phyloP scores from a whole-genome alignment of 1,284 basidiomycete genomes.

The Ceraceosorus guamensis region DNA sequence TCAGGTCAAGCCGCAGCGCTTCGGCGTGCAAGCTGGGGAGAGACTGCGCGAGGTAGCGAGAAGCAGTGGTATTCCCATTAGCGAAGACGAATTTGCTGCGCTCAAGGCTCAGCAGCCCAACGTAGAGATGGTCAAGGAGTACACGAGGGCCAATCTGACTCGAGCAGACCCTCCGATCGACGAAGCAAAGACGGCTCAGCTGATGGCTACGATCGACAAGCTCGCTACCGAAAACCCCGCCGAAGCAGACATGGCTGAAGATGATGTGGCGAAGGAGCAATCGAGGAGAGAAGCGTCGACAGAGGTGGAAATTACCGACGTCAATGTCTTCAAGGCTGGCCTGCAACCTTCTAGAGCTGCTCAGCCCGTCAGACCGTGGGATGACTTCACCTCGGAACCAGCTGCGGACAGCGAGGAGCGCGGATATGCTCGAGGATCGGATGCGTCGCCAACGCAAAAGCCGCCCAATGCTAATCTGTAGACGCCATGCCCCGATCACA shows the following conservation, averaged over 20 bases:
- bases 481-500: neutral
- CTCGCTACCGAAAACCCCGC: slow-evolving; percentile 43
- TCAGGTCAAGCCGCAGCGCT: slow-evolving; percentile 57
- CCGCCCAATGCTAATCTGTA: slow-evolving; percentile 6
- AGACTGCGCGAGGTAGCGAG: slow-evolving; percentile 54
- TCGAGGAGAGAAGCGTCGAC: too few relatives aligned
- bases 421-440: neutral
- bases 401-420: neutral
- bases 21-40: slow-evolving; percentile 62
- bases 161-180: slow-evolving; percentile 53
- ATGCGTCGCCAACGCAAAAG: neutral
- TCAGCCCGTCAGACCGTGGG: slow-evolving; percentile 46
- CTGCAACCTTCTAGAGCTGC: slow-evolving; percentile 53
- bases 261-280: slow-evolving; percentile 52
- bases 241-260: slow-evolving; percentile 56
- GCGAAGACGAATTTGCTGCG: slow-evolving; percentile 31
- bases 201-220: slow-evolving; percentile 33
- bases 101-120: slow-evolving; percentile 57
- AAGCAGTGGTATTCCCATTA: neutral
- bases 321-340: slow-evolving; percentile 63
- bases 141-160: slow-evolving; percentile 52
- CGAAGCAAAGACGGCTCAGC: slow-evolving; percentile 24
- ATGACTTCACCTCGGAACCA: slow-evolving; percentile 22
- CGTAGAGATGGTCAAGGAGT: slow-evolving; percentile 31
- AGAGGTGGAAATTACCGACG: slow-evolving; percentile 64